A percentile compares a stretch with the other conserved stretches of the same genome.
These are phyloP conservation scores for Arctium minus DNA, from an alignment of 129 eudicot species.

Conservation along the genomic window DNA sequence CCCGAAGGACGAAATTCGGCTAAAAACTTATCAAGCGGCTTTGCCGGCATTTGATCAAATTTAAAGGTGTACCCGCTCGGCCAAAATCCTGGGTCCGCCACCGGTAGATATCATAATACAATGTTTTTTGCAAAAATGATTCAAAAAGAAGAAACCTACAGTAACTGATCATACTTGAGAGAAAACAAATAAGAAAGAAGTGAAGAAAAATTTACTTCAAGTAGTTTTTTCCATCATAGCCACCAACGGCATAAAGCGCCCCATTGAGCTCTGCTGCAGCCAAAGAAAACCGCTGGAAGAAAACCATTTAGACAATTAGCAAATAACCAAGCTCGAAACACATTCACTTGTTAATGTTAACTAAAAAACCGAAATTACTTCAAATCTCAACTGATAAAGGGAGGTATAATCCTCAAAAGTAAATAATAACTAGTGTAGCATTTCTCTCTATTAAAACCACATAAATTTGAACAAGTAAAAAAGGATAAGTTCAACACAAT, in stretches of 20 bases:
- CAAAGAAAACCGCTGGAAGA: slow-evolving; percentile 67
- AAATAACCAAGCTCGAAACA: neutral
- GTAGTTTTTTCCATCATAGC: slow-evolving; percentile 71
- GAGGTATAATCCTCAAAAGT: too few species aligned
- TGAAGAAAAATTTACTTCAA: slow-evolving; percentile 39
- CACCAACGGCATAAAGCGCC: slow-evolving; percentile 84
- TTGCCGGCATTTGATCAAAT: too few species aligned
- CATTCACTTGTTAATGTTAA: neutral
- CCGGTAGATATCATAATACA: neutral
- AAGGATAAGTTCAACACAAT: too few species aligned
- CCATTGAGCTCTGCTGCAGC: slow-evolving; percentile 81
- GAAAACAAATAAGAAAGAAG: neutral
- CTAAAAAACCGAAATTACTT: neutral
- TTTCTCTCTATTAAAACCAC: too few species aligned
- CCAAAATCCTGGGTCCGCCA: too few species aligned
- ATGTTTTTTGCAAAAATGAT: neutral
- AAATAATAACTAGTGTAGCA: too few species aligned
- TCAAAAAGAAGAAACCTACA: neutral
- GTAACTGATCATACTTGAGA: neutral
- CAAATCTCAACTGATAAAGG: neutral
- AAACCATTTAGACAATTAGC: neutral
- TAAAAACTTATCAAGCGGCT: too few species aligned
- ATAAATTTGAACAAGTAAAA: too few species aligned
- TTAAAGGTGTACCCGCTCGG: too few species aligned
- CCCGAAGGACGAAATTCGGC: too few species aligned